Base-by-base conservation (phyloP, 2,329 filamentous ascomycete species). In the Diaporthe eres region DNA sequence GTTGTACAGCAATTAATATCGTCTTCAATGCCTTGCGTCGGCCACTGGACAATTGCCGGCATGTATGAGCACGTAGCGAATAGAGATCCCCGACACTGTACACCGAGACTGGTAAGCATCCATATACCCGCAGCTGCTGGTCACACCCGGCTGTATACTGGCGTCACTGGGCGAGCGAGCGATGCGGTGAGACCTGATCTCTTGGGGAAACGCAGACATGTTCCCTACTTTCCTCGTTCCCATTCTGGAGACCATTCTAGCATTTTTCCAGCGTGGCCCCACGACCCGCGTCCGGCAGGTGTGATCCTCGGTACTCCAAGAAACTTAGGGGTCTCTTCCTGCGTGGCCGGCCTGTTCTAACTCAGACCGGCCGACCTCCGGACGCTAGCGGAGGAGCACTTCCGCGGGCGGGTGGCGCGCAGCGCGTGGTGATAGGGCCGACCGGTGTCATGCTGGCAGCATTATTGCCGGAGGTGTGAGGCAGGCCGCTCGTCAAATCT, bases 1-100 rank as follows among this genome's bases (percentile, higher is more conserved):
- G 49, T 70, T 55, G 49, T 42, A 70, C 34, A 53, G 49, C 65
- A 70, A 55, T 70, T 70, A 70, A 55, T 70, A 70, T 55, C 65
- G 34, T 70, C 47, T 55, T 70, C 65, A 70, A 70, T 70, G 65
- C 47, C 65, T 70, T 55, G 65, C n/a, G 49, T 55, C 65, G 49
- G 31, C 37, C 49, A 28, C 34, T 42, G 49, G 25, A 34, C 65
- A 55, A 55, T 55, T 70, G 65, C 65, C 65, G 65, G 65, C 34
- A 28, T 70, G 65, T 55, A 55, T 55, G 34, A 42, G 65, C 65
- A 51, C 44, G 28, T 37, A 51, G 44, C 44, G 63, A 51, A 51
- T 37, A 70, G 49, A 70, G 34, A 31, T 42, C n/a, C 49, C 47
- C 31, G 13, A 13, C 22, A 22, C 13, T 19, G n/a, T 28, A 25